Evolutionary conservation across 352 stramenopile genomes (phyloP).

Genomic region (Phytophthora cryptogea): DNA sequence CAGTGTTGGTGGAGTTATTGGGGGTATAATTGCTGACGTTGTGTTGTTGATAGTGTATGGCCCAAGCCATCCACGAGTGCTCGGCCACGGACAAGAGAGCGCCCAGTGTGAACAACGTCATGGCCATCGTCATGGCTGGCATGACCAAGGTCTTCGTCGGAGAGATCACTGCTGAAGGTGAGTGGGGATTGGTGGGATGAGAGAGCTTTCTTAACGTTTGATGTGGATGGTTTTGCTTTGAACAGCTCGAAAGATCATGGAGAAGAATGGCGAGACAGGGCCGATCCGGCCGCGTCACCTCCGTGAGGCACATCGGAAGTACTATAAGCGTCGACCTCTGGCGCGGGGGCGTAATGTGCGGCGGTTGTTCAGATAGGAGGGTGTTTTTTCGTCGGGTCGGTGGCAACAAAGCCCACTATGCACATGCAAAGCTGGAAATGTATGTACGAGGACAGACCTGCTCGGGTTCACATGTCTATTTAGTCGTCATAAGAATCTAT

Average conservation of each 20-base stretch:
- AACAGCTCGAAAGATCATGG: slow-evolving; percentile 80
- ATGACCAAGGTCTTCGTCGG: slow-evolving; percentile 88
- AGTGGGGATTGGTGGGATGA: background rate
- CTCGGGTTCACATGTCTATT: slow-evolving; percentile 42
- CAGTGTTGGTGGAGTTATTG: background rate
- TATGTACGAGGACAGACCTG: slow-evolving; percentile 5
- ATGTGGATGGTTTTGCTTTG: background rate
- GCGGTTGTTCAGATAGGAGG: slow-evolving; percentile 51
- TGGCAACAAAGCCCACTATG: background rate
- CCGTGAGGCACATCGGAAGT: slow-evolving; percentile 80
- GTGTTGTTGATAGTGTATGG: slow-evolving; percentile 64
- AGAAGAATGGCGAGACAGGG: slow-evolving; percentile 72
- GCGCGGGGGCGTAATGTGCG: slow-evolving; percentile 61
- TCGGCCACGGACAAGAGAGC: slow-evolving; percentile 52
- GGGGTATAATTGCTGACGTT: background rate
- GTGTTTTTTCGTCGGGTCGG: too few species aligned
- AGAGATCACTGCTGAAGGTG: slow-evolving; percentile 80
- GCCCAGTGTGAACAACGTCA: slow-evolving; percentile 79
- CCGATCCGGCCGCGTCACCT: slow-evolving; percentile 79
- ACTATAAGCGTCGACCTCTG: slow-evolving; percentile 79
- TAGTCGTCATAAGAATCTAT: slow-evolving; percentile 51
- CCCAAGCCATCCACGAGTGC: slow-evolving; percentile 74
- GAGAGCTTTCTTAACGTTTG: background rate
- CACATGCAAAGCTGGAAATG: background rate
- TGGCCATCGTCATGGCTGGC: slow-evolving; percentile 88